phyloP scores from a whole-genome alignment of 139 green algal species.

The Tetraselmis chui region DNA sequence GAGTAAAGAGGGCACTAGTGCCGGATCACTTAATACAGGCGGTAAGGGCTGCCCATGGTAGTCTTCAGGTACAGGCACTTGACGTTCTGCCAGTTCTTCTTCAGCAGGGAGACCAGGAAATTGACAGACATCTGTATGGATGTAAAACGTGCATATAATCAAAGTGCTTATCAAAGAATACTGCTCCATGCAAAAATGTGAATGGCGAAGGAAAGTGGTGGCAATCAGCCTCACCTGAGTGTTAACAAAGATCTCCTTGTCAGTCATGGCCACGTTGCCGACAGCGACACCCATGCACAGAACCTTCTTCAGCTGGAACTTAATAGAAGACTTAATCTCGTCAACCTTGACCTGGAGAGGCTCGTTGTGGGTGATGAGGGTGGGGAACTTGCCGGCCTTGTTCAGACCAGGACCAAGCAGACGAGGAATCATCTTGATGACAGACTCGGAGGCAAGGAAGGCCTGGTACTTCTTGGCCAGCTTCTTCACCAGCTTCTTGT shows the following conservation, averaged over 20 bases:
- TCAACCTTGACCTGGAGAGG: constrained; percentile 49
- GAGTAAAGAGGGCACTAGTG: background rate
- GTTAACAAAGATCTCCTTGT: constrained; percentile 75
- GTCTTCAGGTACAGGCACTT: constrained; percentile 94
- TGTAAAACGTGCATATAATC: too few species aligned
- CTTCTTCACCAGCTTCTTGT: constrained; percentile 99
- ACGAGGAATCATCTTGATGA: constrained; percentile 99
- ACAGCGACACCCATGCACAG: constrained; percentile 97
- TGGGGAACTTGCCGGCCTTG: constrained; percentile 99
- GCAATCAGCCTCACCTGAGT: constrained; percentile 57
- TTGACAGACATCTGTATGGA: constrained; percentile 83
- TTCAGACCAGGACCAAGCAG: constrained; percentile 95
- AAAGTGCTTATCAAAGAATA: too few species aligned
- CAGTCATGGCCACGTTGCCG: constrained; percentile 85
- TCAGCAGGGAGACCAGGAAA: constrained; percentile 98
- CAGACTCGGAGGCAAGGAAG: constrained; percentile 94
- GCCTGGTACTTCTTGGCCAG: constrained; percentile 94
- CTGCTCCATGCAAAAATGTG: too few species aligned
- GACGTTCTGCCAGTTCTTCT: constrained; percentile 99
- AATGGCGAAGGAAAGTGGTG: too few species aligned
- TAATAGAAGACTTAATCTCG: constrained; percentile 88
- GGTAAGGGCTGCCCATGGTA: constrained; percentile 90
- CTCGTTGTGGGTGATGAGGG: constrained; percentile 68
- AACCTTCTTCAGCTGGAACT: constrained; percentile 99
- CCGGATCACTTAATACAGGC: constrained; percentile 97